These are phyloP conservation scores for Fusarium protoensiforme DNA, from an alignment of 2,329 filamentous ascomycete genomes.

Conservation along the genomic window DNA sequence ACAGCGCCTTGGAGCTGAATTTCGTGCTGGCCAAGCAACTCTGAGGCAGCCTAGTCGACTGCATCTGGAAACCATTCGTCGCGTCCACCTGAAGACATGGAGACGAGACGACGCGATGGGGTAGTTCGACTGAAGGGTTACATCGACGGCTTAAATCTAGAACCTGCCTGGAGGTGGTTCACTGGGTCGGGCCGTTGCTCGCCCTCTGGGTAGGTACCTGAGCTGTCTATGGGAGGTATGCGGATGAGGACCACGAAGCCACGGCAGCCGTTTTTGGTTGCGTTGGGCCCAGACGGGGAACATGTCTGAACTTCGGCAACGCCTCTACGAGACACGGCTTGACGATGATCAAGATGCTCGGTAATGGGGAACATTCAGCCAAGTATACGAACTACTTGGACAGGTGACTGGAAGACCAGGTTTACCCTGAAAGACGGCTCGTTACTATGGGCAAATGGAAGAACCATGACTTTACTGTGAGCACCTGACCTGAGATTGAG, in stretches of 20 bases:
- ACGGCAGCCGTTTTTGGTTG: slow-evolving; percentile 10
- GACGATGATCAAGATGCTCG: slow-evolving; percentile 5
- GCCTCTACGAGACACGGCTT: slow-evolving; percentile 6
- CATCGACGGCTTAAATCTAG: slow-evolving; percentile 31
- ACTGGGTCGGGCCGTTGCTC: slow-evolving; percentile 37
- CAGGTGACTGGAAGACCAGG: background rate
- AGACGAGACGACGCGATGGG: slow-evolving; percentile 26
- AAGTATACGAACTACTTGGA: background rate
- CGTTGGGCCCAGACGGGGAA: background rate
- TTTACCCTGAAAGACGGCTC: slow-evolving; percentile 1
- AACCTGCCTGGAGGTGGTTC: slow-evolving; percentile 32
- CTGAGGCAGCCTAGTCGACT: slow-evolving; percentile 14
- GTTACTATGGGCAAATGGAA: slow-evolving; percentile 23
- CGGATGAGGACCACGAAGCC: slow-evolving; percentile 17
- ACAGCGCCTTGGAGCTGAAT: background rate
- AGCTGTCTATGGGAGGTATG: slow-evolving; percentile 26
- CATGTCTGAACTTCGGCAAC: background rate
- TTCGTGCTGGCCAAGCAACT: slow-evolving; percentile 14
- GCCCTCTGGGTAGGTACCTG: slow-evolving; percentile 11
- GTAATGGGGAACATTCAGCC: slow-evolving; percentile 3
- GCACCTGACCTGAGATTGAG: slow-evolving; percentile 7
- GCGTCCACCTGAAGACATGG: slow-evolving; percentile 14
- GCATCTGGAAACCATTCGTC: background rate
- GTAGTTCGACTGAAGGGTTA: slow-evolving; percentile 33
- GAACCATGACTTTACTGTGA: slow-evolving; percentile 9